These are phyloP conservation scores for Candida pini DNA, from an alignment of 805 yeast species.

Conservation along the genomic window DNA sequence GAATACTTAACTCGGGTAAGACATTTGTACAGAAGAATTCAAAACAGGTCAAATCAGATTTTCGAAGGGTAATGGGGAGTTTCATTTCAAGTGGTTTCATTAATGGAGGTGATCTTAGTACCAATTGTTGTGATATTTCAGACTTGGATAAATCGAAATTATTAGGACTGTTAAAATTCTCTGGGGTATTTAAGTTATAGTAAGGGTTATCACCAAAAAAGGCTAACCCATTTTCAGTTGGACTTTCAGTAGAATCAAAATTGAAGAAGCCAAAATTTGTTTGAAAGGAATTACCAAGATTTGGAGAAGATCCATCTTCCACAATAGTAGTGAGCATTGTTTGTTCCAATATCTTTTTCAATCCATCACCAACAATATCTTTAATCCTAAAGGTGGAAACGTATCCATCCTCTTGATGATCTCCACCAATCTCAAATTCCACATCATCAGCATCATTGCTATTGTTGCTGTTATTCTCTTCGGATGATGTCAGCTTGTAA, in stretches of 20 bases:
- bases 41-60: slow-evolving; percentile 27
- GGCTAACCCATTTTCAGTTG: not conserved
- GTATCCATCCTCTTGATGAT: too few relatives aligned
- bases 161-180: not conserved
- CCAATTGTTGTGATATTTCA: not conserved
- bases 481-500: not conserved
- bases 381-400: not conserved
- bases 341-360: not conserved
- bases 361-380: not conserved
- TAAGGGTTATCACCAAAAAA: not conserved
- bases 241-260: not conserved
- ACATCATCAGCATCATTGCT: not conserved
- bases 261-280: not conserved
- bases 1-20: slow-evolving; percentile 43
- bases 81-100: slow-evolving; percentile 12
- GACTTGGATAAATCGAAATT: too few relatives aligned
- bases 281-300: not conserved
- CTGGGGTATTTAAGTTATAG: not conserved
- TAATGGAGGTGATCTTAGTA: not conserved
- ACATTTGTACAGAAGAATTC: slow-evolving; percentile 42
- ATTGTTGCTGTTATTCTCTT: not conserved
- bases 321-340: not conserved
- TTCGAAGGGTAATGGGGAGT: slow-evolving; percentile 14
- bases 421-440: not conserved
- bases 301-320: too few relatives aligned